Evolutionary conservation across 1,139 yeast genomes (phyloP), one percentile per base, ranked within the genome.

Genomic region (Yamadazyma kanchanaburiensis): DNA sequence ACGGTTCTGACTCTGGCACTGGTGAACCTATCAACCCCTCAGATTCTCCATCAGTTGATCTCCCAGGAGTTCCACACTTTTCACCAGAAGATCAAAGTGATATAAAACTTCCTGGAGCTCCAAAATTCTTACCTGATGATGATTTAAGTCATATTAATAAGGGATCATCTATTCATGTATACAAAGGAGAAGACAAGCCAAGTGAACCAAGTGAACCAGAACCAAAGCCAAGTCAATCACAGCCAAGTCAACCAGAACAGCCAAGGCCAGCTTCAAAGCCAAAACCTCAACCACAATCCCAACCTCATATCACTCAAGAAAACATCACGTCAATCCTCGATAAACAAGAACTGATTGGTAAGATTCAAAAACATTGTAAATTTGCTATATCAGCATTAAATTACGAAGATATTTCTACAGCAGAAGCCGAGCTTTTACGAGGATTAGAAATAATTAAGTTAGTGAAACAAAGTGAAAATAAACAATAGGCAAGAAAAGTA

Each of bases 301-400:
- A 15, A 12, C 25, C 21, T 14, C 19, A 24, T 15, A 21, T 41
- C 4, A 37, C 45, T 12, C 62, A 62, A 36, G 70, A 60, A 16
- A 70, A 72, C 26, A 70, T 82, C 16, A 57, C 58, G 22, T 52
- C 60, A 22, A 72, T 83, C 25, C 53, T 84, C 37, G 71, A 72
- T 39, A 69, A 72, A 25, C 74, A 82, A 12, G 87, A 83, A 36
- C 64, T 70, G 22, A 77, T 83, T 14, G 43, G 74, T n/a, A 64
- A 70, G 42, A 84, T 88, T 1, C 96, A 89, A 51, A 87, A 84
- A 49, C 84, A 78, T 43, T 91, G 96, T 29, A 85, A 82, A 54
- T 91, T 80, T 55, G 97, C 96, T 3, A 81, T 89, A 7, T 85
- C 95, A 28, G 98, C 98, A 0, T 70, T 91, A 45, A 89, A 88